Evolutionary conservation across 2,329 filamentous ascomycete species (phyloP), one percentile per base, ranked within the genome.

Genomic region (Talaromyces sp.): DNA sequence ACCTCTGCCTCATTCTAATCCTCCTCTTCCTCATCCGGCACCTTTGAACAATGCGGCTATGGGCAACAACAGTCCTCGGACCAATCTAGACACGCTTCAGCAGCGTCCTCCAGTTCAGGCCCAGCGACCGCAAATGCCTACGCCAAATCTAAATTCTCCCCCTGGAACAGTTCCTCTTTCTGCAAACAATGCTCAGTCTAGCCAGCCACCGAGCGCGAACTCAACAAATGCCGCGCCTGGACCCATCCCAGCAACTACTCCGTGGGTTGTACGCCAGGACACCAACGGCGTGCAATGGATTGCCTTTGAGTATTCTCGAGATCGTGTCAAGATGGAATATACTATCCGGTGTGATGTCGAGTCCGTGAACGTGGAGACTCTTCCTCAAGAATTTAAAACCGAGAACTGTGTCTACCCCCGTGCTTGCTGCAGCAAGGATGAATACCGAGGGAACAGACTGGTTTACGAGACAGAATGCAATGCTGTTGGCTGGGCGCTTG

Each of bases 401-500:
- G 93, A 97, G 75, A 99, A 99, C 79, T 98, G 95, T 74, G 95
- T 99, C 15, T 99, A 98, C 73, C 95, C 95, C 3, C 87, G 95
- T 63, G 95, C 95, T 4, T 97, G 93, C 81, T 96, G 92, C 76
- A 86, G 87, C 67, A 98, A 98, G 77, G 93, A 98, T 62, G 90
- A 96, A 73, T 99, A 99, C 81, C 89, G 93, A 63, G 95, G 95
- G 64, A 99, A 99, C 75, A 89, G 95, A 17, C 80, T 97, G 67
- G 90, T 95, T 68, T 99, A 99, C 76, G 95, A 99, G 81, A 97
- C 92, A 17, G 95, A 99, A 79, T 99, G 95, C 83, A 99, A 99
- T 78, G 92, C 92, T 0, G 95, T 99, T n/a, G 95, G 95, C n/a
- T 99, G 95, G 95, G 93, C 93, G 13, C 79, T 99, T 67, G 95